Percentiles rank a stretch among this genome's conserved stretches.
These are phyloP conservation scores for Amaranthus hypochondriacus DNA, from an alignment of 148 eudicot species.

Conservation along the genomic window DNA sequence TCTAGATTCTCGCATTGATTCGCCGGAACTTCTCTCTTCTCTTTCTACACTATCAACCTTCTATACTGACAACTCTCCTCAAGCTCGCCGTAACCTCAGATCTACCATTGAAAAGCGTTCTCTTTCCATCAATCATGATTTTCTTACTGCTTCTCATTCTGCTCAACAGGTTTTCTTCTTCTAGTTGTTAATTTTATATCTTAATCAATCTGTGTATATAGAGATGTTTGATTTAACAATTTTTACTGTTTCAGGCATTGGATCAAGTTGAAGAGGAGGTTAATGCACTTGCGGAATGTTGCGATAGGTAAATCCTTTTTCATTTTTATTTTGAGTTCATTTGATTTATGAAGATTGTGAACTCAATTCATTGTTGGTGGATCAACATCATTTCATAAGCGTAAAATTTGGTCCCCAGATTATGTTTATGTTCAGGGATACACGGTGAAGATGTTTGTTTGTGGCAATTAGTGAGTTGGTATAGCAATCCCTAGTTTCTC, in stretches of 20 bases:
- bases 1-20: conserved; percentile 77
- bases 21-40: conserved; percentile 72
- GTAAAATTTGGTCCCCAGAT: too few relatives aligned
- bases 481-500: too few relatives aligned
- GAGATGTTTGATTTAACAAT: not conserved
- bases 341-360: too few relatives aligned
- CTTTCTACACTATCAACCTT: conserved; percentile 76
- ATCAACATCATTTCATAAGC: too few relatives aligned
- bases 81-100: conserved; percentile 81
- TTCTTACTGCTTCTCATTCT: conserved; percentile 65
- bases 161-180: conserved; percentile 57
- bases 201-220: not conserved
- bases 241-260: conserved; percentile 59
- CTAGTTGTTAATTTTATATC: not conserved
- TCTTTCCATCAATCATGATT: conserved; percentile 75
- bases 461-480: too few relatives aligned
- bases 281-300: conserved; percentile 78
- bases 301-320: conserved; percentile 50
- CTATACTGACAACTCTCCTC: conserved; percentile 69
- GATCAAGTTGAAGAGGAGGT: conserved; percentile 99
- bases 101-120: conserved; percentile 89
- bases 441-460: too few relatives aligned
- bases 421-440: too few relatives aligned
- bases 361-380: too few relatives aligned
- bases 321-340: not conserved